These are phyloP conservation scores for Phoma herbarum DNA, from an alignment of 2,329 filamentous ascomycete species.

Conservation along the genomic window DNA sequence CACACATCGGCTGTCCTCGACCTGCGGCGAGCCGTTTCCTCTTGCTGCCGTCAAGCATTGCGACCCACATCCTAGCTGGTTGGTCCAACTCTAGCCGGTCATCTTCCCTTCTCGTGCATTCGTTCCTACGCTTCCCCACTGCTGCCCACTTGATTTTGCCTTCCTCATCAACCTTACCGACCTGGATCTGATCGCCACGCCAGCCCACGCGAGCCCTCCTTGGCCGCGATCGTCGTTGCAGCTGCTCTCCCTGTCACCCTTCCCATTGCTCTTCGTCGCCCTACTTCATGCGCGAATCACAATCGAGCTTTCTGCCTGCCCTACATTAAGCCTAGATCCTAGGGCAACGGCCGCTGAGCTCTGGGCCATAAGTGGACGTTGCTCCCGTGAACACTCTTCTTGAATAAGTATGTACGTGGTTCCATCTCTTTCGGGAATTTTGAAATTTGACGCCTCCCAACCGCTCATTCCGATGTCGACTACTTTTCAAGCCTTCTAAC, in stretches of 20 bases:
- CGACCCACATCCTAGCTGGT: slow-evolving; percentile 43
- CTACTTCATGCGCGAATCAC: slow-evolving; percentile 50
- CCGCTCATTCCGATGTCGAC: slow-evolving; percentile 49
- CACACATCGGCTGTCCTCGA: slow-evolving; percentile 50
- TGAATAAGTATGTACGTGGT: slow-evolving; percentile 51
- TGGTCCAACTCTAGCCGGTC: slow-evolving; percentile 47
- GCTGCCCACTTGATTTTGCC: slow-evolving; percentile 41
- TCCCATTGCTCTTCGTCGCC: slow-evolving; percentile 41
- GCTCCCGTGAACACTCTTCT: slow-evolving; percentile 44
- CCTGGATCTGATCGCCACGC: slow-evolving; percentile 46
- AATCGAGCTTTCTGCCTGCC: slow-evolving; percentile 43
- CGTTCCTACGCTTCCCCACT: slow-evolving; percentile 46
- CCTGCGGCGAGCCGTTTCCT: slow-evolving; percentile 47
- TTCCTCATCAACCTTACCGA: slow-evolving; percentile 34
- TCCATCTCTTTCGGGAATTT: slow-evolving; percentile 46
- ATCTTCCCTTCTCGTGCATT: slow-evolving; percentile 49
- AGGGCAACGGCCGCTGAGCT: slow-evolving; percentile 46
- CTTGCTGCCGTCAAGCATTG: slow-evolving; percentile 36
- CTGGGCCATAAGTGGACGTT: slow-evolving; percentile 48
- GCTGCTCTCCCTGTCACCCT: slow-evolving; percentile 41
- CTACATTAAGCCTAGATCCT: slow-evolving; percentile 45
- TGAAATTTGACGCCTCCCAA: slow-evolving; percentile 39
- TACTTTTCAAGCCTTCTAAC: slow-evolving; percentile 28
- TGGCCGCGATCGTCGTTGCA: slow-evolving; percentile 49
- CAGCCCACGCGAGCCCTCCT: slow-evolving; percentile 47